Conservation (phyloP, 2,329 filamentous ascomycete genomes). For the Diplodia scrobiculata region DNA sequence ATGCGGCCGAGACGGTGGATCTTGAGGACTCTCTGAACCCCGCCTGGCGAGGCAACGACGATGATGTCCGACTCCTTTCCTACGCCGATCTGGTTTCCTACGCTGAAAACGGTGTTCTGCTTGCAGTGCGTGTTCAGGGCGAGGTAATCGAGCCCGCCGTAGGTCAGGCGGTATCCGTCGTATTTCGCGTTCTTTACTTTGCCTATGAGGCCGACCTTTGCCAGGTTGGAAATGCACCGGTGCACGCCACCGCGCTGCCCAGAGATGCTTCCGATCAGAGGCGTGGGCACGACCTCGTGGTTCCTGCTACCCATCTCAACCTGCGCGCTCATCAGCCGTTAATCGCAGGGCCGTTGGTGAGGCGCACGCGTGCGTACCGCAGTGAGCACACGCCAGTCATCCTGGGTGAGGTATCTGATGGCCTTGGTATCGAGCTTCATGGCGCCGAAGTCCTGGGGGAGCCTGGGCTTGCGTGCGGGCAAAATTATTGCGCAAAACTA, state of each 20-base stretch:
- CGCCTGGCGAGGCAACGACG: slow-evolving; percentile 79
- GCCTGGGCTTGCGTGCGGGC: neutral
- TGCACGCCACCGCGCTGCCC: slow-evolving; percentile 75
- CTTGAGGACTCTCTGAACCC: slow-evolving; percentile 81
- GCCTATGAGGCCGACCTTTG: slow-evolving; percentile 88
- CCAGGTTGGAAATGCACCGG: slow-evolving; percentile 83
- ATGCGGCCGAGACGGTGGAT: slow-evolving; percentile 95
- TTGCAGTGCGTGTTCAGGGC: slow-evolving; percentile 87
- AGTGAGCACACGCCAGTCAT: slow-evolving; percentile 94
- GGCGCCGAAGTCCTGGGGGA: slow-evolving; percentile 33
- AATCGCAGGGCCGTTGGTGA: slow-evolving; percentile 39
- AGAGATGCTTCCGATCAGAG: slow-evolving; percentile 81
- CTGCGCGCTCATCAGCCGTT: slow-evolving; percentile 54
- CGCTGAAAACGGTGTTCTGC: slow-evolving; percentile 79
- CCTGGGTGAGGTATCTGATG: slow-evolving; percentile 84
- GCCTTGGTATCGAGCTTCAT: slow-evolving; percentile 97
- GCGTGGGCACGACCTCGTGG: slow-evolving; percentile 92
- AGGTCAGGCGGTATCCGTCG: slow-evolving; percentile 94
- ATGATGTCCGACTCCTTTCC: slow-evolving; percentile 98
- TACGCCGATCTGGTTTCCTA: slow-evolving; percentile 91
- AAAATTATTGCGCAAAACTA: neutral
- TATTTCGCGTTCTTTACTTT: slow-evolving; percentile 95
- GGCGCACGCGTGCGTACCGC: slow-evolving; percentile 61
- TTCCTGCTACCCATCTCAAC: slow-evolving; percentile 93
- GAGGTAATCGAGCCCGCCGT: slow-evolving; percentile 97